A percentile compares a stretch with the other conserved stretches of the same genome.
phyloP scores from a whole-genome alignment of 2,329 filamentous ascomycete species.

The Cladophialophora psammophila region DNA sequence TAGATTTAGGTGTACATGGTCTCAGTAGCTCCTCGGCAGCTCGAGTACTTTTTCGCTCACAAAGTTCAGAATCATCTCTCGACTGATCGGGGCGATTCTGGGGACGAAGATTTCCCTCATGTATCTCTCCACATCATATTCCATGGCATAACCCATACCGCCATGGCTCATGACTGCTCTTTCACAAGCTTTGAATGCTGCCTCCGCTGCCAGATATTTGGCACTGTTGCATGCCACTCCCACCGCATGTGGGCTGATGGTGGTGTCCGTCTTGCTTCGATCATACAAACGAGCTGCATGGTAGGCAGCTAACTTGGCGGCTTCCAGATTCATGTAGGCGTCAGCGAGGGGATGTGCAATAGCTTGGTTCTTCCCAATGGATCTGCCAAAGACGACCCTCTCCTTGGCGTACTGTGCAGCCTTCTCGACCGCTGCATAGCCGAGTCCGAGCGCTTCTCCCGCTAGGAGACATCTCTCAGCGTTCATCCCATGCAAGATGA shows the following conservation, averaged over 20 bases:
- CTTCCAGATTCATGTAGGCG: conserved; percentile 70
- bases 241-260: conserved; percentile 59
- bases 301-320: conserved; percentile 70
- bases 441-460: conserved; percentile 79
- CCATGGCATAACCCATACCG: conserved; percentile 69
- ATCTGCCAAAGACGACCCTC: conserved; percentile 69
- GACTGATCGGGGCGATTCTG: conserved; percentile 65
- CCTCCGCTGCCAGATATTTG: conserved; percentile 69
- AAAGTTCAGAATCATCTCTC: conserved; percentile 59
- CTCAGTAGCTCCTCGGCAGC: conserved; percentile 54
- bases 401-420: conserved; percentile 72
- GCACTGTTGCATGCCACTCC: conserved; percentile 73
- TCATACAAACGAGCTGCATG: conserved; percentile 71
- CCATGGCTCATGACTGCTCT: conserved; percentile 64
- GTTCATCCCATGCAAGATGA: conserved; percentile 81
- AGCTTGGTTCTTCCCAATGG: conserved; percentile 71
- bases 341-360: conserved; percentile 72
- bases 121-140: conserved; percentile 69
- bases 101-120: conserved; percentile 67
- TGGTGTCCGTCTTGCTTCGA: conserved; percentile 57
- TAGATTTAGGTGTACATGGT: background rate
- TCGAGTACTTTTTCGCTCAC: conserved; percentile 55
- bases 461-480: conserved; percentile 77
- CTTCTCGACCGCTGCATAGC: conserved; percentile 72
- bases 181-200: conserved; percentile 67